Base-by-base conservation (phyloP, 305 asterid species). In the Solanum hybrid region DNA sequence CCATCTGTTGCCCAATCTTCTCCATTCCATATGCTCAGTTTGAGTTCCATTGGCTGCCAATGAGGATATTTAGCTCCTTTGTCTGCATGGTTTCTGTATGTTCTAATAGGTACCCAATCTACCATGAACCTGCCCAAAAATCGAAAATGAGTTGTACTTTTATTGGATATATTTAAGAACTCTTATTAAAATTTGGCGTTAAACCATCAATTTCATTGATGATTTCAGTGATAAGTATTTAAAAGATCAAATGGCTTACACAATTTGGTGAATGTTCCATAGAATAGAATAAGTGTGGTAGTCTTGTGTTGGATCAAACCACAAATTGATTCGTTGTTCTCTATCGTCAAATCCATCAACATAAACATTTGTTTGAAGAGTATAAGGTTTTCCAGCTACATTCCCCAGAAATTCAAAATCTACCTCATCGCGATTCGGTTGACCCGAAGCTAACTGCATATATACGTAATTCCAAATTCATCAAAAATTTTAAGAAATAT, bases 351-450 rank as follows among this genome's bases (percentile, higher is more conserved):
- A 90, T 22, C 99, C 99, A 92, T 97, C 93, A 5, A 91, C 94
- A 90, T 88, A 97, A 7, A 96, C 94, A 93, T 97, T 97, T 1
- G 99, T 97, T 91, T 97, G 99, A 16, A 97, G 91, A 73, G 91
- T 93, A 73, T 93, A 94, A 73, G 96, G 95, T 56, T 94, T 89
- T 1, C 98, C 99, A 4, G 85, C 90, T 13, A 91, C 94, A 89
- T 94, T 96, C 0, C 99, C 99, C 14, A 97, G 94, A 93, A 97
- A 97, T 78, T 97, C 99, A 88, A 97, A 97, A 91, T 97, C 99
- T 24, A 97, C 13, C 92, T 97, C 99, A 82, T 97, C 99, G 1
- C 93, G 94, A 87, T 94, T 95, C 4, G 98, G 91, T 56, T 93
- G 93, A 42, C 91, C 90, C 3, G 99, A 95, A 32, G 93, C 89